A percentile compares a stretch with the other conserved stretches of the same genome.
Conservation (phyloP, 768 basidiomycete genomes). For the Ramaria sp. region DNA sequence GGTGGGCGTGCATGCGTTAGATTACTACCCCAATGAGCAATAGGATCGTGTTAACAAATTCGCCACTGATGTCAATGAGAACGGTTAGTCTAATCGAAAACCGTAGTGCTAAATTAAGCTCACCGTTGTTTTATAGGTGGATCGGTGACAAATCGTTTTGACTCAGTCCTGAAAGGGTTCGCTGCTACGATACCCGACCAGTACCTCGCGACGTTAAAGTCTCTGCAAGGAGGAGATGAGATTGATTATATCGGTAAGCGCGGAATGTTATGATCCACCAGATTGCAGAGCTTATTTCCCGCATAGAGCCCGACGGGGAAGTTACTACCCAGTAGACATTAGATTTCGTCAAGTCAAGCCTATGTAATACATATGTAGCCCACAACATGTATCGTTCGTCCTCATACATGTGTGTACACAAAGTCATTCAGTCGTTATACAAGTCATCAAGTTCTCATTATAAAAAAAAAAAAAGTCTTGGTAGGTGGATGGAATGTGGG, state of each 20-base stretch:
- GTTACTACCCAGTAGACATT: constrained; percentile 28
- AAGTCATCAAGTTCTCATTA: not conserved
- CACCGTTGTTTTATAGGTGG: constrained; percentile 25
- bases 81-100: constrained; percentile 23
- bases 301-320: constrained; percentile 30
- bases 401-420: not conserved
- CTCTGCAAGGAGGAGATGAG: constrained; percentile 17
- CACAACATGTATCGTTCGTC: constrained; percentile 13
- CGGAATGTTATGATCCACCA: not conserved
- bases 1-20: not conserved
- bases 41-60: constrained; percentile 32
- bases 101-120: not conserved
- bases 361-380: constrained; percentile 5
- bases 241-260: constrained; percentile 40
- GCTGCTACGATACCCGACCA: constrained; percentile 27
- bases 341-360: not conserved
- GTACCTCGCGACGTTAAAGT: constrained; percentile 25
- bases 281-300: not conserved
- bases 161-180: constrained; percentile 34
- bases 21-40: not conserved
- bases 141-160: constrained; percentile 30
- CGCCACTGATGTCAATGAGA: constrained; percentile 24
- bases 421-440: constrained; percentile 8
- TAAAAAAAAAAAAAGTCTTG: not conserved
- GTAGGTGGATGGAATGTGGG: not conserved